These are phyloP conservation scores for Usnea hakonensis DNA, from an alignment of 495 filamentous ascomycete genomes.

Conservation along the genomic window DNA sequence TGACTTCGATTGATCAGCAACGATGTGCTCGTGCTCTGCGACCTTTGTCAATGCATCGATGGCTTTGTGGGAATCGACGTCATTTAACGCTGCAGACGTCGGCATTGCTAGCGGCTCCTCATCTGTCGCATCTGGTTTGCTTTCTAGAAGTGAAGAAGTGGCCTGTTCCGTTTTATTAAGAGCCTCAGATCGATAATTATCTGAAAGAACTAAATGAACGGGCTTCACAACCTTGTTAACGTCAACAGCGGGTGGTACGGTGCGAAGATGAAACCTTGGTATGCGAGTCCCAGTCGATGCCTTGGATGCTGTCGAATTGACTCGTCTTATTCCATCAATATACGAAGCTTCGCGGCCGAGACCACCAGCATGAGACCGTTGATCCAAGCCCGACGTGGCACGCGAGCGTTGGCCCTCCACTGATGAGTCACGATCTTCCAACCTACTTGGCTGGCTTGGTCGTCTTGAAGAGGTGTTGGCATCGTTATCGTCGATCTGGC, in stretches of 20 bases:
- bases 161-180: neutral
- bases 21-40: neutral
- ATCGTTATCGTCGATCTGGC: constrained; percentile 10
- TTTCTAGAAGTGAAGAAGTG: constrained; percentile 5
- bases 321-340: neutral
- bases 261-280: constrained; percentile 12
- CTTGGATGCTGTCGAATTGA: constrained; percentile 1
- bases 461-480: constrained; percentile 7
- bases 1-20: neutral
- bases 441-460: constrained; percentile 18
- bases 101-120: constrained; percentile 3
- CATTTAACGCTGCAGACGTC: neutral
- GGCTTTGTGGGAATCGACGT: constrained; percentile 6
- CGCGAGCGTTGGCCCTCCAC: constrained; percentile 2
- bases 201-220: constrained; percentile 16
- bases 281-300: constrained; percentile 1
- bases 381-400: constrained; percentile 10
- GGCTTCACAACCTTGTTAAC: constrained; percentile 11
- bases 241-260: constrained; percentile 7
- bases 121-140: neutral
- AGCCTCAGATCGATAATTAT: constrained; percentile 21
- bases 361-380: constrained; percentile 6
- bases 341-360: constrained; percentile 8
- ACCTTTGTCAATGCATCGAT: constrained; percentile 5
- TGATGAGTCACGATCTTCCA: constrained; percentile 1